Base-by-base conservation (phyloP, 345 rosid species). In the Citrus sp. region DNA sequence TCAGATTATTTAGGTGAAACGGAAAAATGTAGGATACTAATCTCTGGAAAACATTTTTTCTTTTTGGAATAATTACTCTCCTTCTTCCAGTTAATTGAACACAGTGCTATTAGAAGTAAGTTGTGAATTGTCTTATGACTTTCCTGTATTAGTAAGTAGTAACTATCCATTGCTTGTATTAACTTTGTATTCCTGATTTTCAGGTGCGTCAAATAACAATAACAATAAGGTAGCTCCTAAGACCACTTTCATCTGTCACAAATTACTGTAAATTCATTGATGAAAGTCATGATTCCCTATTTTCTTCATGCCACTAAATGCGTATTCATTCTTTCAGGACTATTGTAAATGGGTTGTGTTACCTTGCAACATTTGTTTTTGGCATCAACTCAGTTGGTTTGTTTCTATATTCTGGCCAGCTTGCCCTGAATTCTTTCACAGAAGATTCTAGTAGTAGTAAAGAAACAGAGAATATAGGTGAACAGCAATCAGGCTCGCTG, bases 291-390 rank as follows among this genome's bases (percentile, higher is more conserved):
- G 27, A 35, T 61, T 77, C 63, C 55, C 63, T 51, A 21, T 79
- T 21, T 9, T 59, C 46, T n/a, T n/a, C n/a, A 62, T 75, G 14
- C 60, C n/a, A 28, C 32, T 75, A 64, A 75, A 10, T 22, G 4
- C 18, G 1, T 28, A 49, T 28, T 64, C 28, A 12, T 61, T 28
- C 60, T 72, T 79, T 78, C 92, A 96, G 99, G 90, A 94, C 98
- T 38, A 87, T 93, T 78, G 65, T 93, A 46, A 96, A 96, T 24
- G 98, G 99, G 30, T 24, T 92, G 78, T 94, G 97, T 88, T 94
- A 96, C 84, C 97, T 96, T 25, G 97, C 97, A 16, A 94, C 99
- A 24, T 96, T 91, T 82, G 97, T 93, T 76, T 93, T 95, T 4
- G 97, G 99, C 73, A 49, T 94, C 83, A 95, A 95, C 68, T 84